Evolutionary conservation across 2,329 filamentous ascomycete genomes (phyloP).

Genomic region (Talaromyces albobiverticillius): DNA sequence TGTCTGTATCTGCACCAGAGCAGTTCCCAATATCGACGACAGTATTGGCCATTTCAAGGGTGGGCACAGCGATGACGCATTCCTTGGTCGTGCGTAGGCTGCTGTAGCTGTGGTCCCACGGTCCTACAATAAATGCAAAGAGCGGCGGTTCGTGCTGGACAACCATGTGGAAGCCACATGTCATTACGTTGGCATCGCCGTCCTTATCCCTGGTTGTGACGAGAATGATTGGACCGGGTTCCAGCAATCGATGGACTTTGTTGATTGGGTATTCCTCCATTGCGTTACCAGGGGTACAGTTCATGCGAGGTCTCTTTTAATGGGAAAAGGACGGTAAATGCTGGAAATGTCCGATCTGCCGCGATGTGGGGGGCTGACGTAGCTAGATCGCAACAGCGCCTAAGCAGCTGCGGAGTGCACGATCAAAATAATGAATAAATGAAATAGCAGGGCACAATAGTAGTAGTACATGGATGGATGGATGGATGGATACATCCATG

Average conservation of each 20-base stretch:
- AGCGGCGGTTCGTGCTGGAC: slow-evolving; percentile 6
- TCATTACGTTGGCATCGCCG: neutral
- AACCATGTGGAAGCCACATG: slow-evolving; percentile 2
- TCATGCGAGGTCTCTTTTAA: too few species aligned
- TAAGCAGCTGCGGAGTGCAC: too few species aligned
- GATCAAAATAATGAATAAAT: too few species aligned
- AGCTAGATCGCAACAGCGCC: too few species aligned
- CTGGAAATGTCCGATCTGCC: too few species aligned
- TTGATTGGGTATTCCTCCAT: slow-evolving; percentile 6
- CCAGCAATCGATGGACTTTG: neutral
- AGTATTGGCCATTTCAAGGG: neutral
- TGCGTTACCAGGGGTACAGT: neutral
- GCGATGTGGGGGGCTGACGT: too few species aligned
- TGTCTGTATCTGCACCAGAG: neutral
- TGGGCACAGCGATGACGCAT: neutral
- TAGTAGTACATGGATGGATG: too few species aligned
- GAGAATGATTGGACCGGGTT: neutral
- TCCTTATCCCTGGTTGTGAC: neutral
- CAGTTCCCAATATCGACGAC: neutral
- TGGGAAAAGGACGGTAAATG: too few species aligned
- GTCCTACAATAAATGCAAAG: slow-evolving; percentile 1
- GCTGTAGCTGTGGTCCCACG: neutral
- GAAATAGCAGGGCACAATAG: too few species aligned
- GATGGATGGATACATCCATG: too few species aligned
- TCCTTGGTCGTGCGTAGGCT: neutral